Evolutionary conservation across 768 basidiomycete species (phyloP).

Genomic region (Macrolepiota dolichaula): DNA sequence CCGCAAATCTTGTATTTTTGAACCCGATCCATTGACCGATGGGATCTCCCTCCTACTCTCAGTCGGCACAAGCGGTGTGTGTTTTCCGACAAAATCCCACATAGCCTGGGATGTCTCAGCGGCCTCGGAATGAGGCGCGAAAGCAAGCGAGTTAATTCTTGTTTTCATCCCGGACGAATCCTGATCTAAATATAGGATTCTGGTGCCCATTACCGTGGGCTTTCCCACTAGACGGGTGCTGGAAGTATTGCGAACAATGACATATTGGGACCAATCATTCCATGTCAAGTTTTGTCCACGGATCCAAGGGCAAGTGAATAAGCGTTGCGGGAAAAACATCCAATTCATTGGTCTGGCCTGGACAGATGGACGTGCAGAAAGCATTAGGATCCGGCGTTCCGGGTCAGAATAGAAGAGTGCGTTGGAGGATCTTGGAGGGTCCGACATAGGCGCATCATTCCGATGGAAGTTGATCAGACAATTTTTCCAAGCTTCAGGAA

Average conservation of each 20-base stretch:
- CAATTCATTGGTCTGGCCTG: conserved; percentile 36
- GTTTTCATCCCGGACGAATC: conserved; percentile 24
- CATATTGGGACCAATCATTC: conserved; percentile 53
- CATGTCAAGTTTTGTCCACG: conserved; percentile 45
- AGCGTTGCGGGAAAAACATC: conserved; percentile 54
- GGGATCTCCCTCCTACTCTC: conserved; percentile 43
- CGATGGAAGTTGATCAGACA: conserved; percentile 45
- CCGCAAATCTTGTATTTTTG: conserved; percentile 46
- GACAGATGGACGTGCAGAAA: conserved; percentile 40
- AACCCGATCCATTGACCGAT: conserved; percentile 38
- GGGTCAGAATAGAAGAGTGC: conserved; percentile 61
- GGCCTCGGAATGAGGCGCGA: conserved; percentile 38
- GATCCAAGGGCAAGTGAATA: conserved; percentile 38
- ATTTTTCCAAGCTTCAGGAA: conserved; percentile 49
- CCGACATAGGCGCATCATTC: conserved; percentile 40
- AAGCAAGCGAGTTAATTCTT: conserved; percentile 35
- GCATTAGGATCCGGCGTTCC: conserved; percentile 42
- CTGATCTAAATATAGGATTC: conserved; percentile 43
- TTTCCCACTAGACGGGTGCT: conserved; percentile 25
- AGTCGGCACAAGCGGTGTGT: conserved; percentile 35
- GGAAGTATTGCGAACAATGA: conserved; percentile 40
- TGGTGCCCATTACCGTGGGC: conserved; percentile 44
- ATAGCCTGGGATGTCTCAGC: conserved; percentile 24
- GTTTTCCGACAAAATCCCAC: conserved; percentile 41
- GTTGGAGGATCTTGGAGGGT: conserved; percentile 28